Base-by-base conservation (phyloP, 805 yeast genomes). In the Cyberlindnera suaveolens region DNA sequence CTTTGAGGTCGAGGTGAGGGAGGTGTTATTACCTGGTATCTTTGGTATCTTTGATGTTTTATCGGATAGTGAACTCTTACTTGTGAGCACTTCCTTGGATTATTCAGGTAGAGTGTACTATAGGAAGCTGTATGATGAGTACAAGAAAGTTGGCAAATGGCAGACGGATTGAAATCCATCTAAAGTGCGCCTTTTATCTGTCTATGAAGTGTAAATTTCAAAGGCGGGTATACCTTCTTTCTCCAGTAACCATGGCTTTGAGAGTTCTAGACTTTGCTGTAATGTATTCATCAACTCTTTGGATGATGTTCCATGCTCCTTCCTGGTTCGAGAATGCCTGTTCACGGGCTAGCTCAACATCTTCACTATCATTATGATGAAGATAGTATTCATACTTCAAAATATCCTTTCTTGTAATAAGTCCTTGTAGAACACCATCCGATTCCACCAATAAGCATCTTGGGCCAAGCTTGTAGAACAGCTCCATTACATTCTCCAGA, bases 361-460 rank as follows among this genome's bases (percentile, higher is more conserved):
- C 46, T 11, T 39, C 46, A 10, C 38, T 38, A 32, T 49, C 43
- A 1, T 35, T 18, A 19, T 46, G 45, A 11, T 43, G 41, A 13
- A 63, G 50, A 6, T 45, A 47, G 44, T 68, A 58, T 50, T 81
- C 84, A 53, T 75, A 87, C 47, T 81, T 70, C 40, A 90, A 62
- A 15, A 91, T 68, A 57, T 90, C 98, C 56, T 93, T 93, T 44
- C 90, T 72, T 0, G 96, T 87, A 1, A 95, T 65, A n/a, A 87
- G 57, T 0, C 99, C 99, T 14, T 71, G 71, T 15, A 87, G 57
- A 3, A 58, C 48, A 2, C 90, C 93, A 27, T 72, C 63, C 9
- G 77, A 71, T 42, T 81, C 83, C 2, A 86, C 82, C 34, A 83
- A 68, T 1, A 93, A 71, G 26, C 80, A 74, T 36, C 85, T 69